These are phyloP conservation scores for Chlorella sp. DNA, from an alignment of 139 green algal species.

Conservation along the genomic window DNA sequence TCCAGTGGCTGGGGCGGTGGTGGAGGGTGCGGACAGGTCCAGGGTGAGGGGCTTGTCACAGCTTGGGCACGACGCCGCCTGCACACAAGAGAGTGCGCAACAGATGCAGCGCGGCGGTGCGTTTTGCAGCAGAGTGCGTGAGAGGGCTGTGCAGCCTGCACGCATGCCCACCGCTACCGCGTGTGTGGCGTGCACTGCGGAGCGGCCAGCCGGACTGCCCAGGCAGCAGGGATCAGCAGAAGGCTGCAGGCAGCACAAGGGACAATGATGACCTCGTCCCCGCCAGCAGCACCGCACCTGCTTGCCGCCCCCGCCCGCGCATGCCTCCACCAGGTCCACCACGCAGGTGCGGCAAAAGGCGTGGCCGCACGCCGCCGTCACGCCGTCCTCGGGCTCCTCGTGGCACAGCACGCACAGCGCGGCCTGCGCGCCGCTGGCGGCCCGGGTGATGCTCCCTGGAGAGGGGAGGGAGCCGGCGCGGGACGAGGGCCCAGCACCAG, in stretches of 20 bases:
- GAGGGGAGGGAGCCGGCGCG: too few relatives aligned
- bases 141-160: neutral
- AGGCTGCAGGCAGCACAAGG: too few relatives aligned
- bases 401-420: constrained; percentile 65
- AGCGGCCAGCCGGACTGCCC: neutral
- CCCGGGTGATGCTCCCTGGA: too few relatives aligned
- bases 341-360: constrained; percentile 79
- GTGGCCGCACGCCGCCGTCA: constrained; percentile 53
- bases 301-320: constrained; percentile 17
- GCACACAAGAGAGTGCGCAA: neutral
- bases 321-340: constrained; percentile 54
- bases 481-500: too few relatives aligned
- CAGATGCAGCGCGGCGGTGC: neutral
- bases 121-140: neutral
- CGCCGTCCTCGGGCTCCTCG: constrained; percentile 63
- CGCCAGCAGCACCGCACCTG: neutral
- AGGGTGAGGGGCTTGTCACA: constrained; percentile 72
- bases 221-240: too few relatives aligned
- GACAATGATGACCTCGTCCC: too few relatives aligned
- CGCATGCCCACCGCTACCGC: neutral
- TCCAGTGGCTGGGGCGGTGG: neutral
- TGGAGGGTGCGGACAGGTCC: constrained; percentile 45
- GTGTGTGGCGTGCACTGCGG: neutral
- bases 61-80: constrained; percentile 48
- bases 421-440: too few relatives aligned